Evolutionary conservation across 768 basidiomycete species (phyloP), one percentile per base, ranked within the genome.

Genomic region (Terana coerulea): DNA sequence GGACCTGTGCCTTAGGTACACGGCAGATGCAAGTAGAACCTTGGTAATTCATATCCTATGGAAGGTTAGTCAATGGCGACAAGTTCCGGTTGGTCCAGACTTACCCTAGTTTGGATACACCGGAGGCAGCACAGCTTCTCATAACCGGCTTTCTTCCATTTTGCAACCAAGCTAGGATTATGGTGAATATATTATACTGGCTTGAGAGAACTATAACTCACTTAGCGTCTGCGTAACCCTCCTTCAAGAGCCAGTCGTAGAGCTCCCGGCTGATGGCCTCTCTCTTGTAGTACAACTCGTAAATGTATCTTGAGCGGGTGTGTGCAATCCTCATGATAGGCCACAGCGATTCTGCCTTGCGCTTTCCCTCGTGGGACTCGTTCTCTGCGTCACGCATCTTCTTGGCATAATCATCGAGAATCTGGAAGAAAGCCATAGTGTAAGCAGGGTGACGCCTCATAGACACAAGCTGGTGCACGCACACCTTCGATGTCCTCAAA

Each of bases 351-450:
- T 94, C 92, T 22, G 86, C 81, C 70, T 89, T 93, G 67, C 94
- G 91, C 69, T 99, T 98, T 56, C 97, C 97, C 68, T 99, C 97
- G 67, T 99, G 97, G 1, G 87, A 85, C 72, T 99, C 97, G 64
- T 95, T 97, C 77, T 99, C 97, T 1, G 91, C 97, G 69, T 99
- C 97, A 49, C 97, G 78, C 97, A 99, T 99, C 75, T 97, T 98
- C 75, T 93, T 91, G 37, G 91, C 90, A 67, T 98, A 99, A 71
- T 98, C 97, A 59, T 98, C 97, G 59, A 98, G 86, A 60, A 98
- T 86, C 88, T 95, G 53, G 55, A 56, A 22, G 21, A 30, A 19
- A 15, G 30, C 52, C 12, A 28, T 21, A 22, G 3, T 3, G 29
- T 24, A n/a, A 40, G 22, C 11, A 29, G 33, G 11, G 22, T 9